These are phyloP conservation scores for Penicillium odoratum DNA, from an alignment of 495 filamentous ascomycete genomes.

Conservation along the genomic window DNA sequence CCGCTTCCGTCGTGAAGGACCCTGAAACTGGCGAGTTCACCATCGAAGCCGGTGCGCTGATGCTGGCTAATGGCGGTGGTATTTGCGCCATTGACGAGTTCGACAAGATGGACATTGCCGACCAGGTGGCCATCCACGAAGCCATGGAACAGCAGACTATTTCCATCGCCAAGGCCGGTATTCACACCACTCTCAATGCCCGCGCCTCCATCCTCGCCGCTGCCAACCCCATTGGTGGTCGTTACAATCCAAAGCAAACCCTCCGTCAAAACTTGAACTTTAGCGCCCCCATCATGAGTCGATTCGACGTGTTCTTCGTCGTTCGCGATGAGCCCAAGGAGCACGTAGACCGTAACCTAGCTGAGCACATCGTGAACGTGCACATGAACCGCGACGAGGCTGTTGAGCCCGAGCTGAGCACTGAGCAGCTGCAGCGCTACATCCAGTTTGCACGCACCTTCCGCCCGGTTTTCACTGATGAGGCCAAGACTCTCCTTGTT, in stretches of 20 bases:
- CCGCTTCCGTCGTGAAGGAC: constrained; percentile 95
- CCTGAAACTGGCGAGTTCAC: constrained; percentile 98
- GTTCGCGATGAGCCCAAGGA: constrained; percentile 98
- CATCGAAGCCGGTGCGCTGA: constrained; percentile 96
- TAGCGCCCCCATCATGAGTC: constrained; percentile 96
- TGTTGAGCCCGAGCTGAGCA: constrained; percentile 88
- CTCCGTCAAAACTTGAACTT: constrained; percentile 96
- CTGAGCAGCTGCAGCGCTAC: constrained; percentile 95
- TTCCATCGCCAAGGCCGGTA: constrained; percentile 97
- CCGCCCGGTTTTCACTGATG: constrained; percentile 85
- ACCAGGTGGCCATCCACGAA: constrained; percentile 99
- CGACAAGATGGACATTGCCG: constrained; percentile 98
- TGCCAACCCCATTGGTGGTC: constrained; percentile 92
- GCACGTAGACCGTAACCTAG: constrained; percentile 81
- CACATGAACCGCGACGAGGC: constrained; percentile 90
- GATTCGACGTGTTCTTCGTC: constrained; percentile 99
- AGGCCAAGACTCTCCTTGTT: constrained; percentile 82
- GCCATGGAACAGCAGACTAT: constrained; percentile 99
- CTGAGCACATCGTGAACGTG: constrained; percentile 91
- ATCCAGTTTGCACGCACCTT: constrained; percentile 96
- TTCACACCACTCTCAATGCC: constrained; percentile 96
- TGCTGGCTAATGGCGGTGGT: constrained; percentile 78
- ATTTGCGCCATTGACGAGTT: constrained; percentile 99
- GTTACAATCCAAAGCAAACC: constrained; percentile 95
- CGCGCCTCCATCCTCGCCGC: constrained; percentile 93